Evolutionary conservation across 202 grass and related monocot genomes (phyloP).

Genomic region (Schoenoplectus triqueter): DNA sequence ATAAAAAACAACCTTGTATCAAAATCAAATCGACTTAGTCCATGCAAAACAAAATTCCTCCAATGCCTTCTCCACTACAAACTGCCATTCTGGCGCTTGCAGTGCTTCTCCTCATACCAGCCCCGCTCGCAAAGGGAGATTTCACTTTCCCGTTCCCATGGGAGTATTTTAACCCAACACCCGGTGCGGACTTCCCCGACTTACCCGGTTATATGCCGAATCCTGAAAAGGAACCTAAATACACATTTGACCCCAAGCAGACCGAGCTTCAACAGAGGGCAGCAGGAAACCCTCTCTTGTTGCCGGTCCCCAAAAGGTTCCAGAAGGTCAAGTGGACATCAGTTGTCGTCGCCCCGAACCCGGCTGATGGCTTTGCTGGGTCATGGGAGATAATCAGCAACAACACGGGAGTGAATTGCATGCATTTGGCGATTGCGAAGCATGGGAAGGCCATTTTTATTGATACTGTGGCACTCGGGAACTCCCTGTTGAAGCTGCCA

Average conservation of each 20-base stretch:
- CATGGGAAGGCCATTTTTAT: slow-evolving; percentile 81
- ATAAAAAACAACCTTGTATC: not conserved
- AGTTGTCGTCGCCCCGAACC: slow-evolving; percentile 4
- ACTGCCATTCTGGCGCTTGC: slow-evolving; percentile 19
- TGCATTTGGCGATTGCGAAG: slow-evolving; percentile 74
- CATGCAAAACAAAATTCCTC: not conserved
- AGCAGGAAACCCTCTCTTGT: slow-evolving; percentile 47
- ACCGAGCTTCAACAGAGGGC: slow-evolving; percentile 43
- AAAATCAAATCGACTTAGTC: not conserved
- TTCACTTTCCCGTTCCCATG: slow-evolving; percentile 3
- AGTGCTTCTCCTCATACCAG: not conserved
- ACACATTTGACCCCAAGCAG: not conserved
- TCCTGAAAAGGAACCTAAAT: slow-evolving; percentile 28
- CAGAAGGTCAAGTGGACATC: slow-evolving; percentile 45
- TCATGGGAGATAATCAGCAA: slow-evolving; percentile 68
- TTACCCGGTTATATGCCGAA: not conserved
- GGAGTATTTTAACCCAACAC: slow-evolving; percentile 12
- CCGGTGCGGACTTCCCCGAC: not conserved
- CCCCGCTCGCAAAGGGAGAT: not conserved
- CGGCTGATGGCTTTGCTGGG: slow-evolving; percentile 23
- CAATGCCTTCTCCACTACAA: slow-evolving; percentile 24
- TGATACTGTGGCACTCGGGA: slow-evolving; percentile 58
- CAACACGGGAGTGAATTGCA: slow-evolving; percentile 80
- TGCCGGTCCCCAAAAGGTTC: slow-evolving; percentile 39
- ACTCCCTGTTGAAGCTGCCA: slow-evolving; percentile 56